Evolutionary conservation across 148 eudicot genomes (phyloP), one percentile per base, ranked within the genome.

Genomic region (Vaccinium macrocarpon): DNA sequence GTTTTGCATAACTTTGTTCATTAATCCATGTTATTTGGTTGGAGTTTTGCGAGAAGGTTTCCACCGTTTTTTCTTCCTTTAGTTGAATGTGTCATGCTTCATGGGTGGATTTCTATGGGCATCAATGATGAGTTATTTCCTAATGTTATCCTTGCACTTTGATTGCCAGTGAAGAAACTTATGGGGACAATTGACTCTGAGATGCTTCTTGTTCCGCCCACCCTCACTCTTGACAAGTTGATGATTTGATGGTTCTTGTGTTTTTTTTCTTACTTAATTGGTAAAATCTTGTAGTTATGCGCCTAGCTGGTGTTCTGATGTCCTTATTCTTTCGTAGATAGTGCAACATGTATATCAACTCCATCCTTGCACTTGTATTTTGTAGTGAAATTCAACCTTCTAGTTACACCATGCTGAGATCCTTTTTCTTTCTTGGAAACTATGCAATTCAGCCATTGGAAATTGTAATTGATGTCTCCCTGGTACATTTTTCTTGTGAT

Each of bases 81-180:
- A 9, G 2, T 21, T 2, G 48, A 11, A 16, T 52, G 6, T 7
- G 7, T 61, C 21, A 8, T 19, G 6, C 66, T 29, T 73, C 46
- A 25, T 29, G 32, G 27, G 19, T 50, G 50, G 79, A 35, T 82
- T 35, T 35, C 12, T 29, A 3, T 32, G 68, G 76, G 84, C 84
- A 73, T 82, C 79, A 38, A 53, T 82, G 84, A 82, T 82, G 84
- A 82, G 32, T 53, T n/a, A 13, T 50, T 82, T 52, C 66, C 50
- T 80, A 73, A 71, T 80, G 87, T 88, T 88, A 88, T 88, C 89
- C 89, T 88, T 88, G 89, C 89, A 88, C 89, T 88, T 82, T 85
- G 89, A 88, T 85, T 83, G 78, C 25, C 0, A 73, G 79, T 88
- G 89, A 88, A 88, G 89, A 88, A 82, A 88, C 53, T 49, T 21